Evolutionary conservation across 768 basidiomycete genomes (phyloP).

Genomic region (Clathrus columnatus): DNA sequence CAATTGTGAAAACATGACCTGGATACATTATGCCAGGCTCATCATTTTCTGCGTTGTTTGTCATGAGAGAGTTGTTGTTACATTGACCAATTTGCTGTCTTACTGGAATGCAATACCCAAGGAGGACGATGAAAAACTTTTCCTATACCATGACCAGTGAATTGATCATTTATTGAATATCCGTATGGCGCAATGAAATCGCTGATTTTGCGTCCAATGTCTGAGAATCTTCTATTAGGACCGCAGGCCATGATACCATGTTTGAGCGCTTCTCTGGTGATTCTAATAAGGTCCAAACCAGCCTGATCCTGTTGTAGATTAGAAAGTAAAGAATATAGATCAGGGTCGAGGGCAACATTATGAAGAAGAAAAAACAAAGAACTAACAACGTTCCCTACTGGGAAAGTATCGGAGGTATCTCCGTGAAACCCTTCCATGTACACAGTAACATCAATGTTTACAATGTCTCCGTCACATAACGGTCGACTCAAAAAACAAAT

Average conservation of each 20-base stretch:
- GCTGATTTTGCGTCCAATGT: conserved; percentile 67
- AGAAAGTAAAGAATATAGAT: not conserved
- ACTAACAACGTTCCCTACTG: conserved; percentile 69
- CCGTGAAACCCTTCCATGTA: conserved; percentile 82
- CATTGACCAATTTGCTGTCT: conserved; percentile 18
- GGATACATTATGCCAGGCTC: conserved; percentile 76
- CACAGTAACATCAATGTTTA: conserved; percentile 85
- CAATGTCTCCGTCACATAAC: conserved; percentile 73
- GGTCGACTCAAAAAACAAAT: conserved; percentile 45
- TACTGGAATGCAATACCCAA: conserved; percentile 75
- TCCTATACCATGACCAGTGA: conserved; percentile 86
- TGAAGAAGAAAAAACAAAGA: conserved; percentile 6
- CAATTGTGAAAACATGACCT: conserved; percentile 90
- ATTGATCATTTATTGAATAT: conserved; percentile 61
- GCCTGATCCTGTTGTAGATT: conserved; percentile 46
- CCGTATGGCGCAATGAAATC: conserved; percentile 29
- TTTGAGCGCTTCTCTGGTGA: conserved; percentile 56
- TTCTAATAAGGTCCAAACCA: conserved; percentile 54
- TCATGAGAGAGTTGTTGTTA: not conserved
- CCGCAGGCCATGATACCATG: conserved; percentile 68
- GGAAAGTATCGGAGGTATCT: conserved; percentile 73
- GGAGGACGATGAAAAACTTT: conserved; percentile 70
- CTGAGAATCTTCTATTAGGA: conserved; percentile 57
- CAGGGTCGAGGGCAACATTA: not conserved
- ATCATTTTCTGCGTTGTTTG: conserved; percentile 52